Evolutionary conservation across 2,329 filamentous ascomycete genomes (phyloP).

Genomic region (Alternaria sp.): DNA sequence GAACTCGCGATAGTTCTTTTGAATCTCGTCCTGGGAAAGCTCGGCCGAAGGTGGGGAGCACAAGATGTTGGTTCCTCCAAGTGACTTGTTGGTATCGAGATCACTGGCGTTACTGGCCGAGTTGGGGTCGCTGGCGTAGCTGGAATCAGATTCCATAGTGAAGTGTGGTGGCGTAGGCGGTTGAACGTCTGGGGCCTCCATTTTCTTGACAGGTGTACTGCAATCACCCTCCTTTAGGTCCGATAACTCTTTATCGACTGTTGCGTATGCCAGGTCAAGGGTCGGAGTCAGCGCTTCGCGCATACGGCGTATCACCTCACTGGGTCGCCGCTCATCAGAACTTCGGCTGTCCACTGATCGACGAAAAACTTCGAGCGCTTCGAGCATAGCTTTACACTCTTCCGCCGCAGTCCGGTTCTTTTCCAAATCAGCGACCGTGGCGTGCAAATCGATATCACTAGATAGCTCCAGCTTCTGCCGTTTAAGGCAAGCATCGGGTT

Average conservation of each 20-base stretch:
- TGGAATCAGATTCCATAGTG: not conserved
- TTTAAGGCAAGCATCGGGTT: not conserved
- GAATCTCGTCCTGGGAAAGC: constrained; percentile 24
- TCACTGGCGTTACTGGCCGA: not conserved
- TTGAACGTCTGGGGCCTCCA: not conserved
- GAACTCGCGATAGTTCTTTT: constrained; percentile 30
- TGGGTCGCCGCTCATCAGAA: not conserved
- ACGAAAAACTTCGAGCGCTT: not conserved
- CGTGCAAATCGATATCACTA: not conserved
- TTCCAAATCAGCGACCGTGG: not conserved
- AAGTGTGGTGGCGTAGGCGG: not conserved
- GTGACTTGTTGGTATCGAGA: not conserved
- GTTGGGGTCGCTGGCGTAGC: not conserved
- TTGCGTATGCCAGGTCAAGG: not conserved
- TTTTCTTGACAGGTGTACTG: not conserved
- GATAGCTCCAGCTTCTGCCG: constrained; percentile 7
- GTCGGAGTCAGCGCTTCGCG: not conserved
- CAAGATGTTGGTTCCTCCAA: not conserved
- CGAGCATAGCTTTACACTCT: not conserved
- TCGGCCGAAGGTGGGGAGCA: constrained; percentile 3
- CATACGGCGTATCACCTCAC: not conserved
- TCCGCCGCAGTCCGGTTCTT: not conserved
- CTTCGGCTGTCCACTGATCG: not conserved
- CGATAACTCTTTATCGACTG: not conserved
- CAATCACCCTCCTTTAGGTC: not conserved